A percentile compares a stretch with the other conserved stretches of the same genome.
These are phyloP conservation scores for Symbiodinium natans DNA, from an alignment of 73 alveolate genomes.

Conservation along the genomic window DNA sequence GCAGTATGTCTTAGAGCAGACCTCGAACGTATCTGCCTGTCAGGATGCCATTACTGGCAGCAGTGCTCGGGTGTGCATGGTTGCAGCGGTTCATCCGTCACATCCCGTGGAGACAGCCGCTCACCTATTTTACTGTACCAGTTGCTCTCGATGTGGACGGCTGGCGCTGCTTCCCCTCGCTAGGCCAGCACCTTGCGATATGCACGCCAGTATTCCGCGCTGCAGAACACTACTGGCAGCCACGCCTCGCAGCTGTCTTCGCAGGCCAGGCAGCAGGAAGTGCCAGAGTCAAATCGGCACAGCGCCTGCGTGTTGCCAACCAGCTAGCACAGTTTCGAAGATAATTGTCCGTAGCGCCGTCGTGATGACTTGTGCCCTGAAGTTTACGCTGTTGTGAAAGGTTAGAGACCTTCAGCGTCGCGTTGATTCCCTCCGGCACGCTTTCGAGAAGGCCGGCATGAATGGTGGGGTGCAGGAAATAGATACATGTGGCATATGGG, in stretches of 20 bases:
- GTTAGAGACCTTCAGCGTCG: slow-evolving; percentile 82
- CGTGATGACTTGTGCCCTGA: no score
- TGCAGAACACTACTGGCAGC: slow-evolving; percentile 63
- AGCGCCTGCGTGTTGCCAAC: neutral
- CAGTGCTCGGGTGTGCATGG: slow-evolving; percentile 94
- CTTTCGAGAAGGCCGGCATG: slow-evolving; percentile 86
- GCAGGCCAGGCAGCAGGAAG: slow-evolving; percentile 15
- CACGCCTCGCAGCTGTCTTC: slow-evolving; percentile 74
- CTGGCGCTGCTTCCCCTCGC: no score
- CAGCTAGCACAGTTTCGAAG: neutral
- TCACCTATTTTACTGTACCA: neutral
- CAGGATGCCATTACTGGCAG: slow-evolving; percentile 91
- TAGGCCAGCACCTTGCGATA: slow-evolving; percentile 92
- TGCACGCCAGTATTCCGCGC: slow-evolving; percentile 93
- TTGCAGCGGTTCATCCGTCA: slow-evolving; percentile 85
- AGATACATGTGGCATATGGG: no score
- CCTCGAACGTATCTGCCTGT: neutral
- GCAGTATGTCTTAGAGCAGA: no score
- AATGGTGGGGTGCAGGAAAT: no score
- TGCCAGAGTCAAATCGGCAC: no score
- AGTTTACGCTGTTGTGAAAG: neutral
- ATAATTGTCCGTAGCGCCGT: neutral
- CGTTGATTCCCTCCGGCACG: slow-evolving; percentile 82
- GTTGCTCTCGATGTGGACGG: no score
- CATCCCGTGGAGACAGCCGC: slow-evolving; percentile 83